Base-by-base conservation (phyloP, 2,329 filamentous ascomycete genomes). In the Claviceps monticola region DNA sequence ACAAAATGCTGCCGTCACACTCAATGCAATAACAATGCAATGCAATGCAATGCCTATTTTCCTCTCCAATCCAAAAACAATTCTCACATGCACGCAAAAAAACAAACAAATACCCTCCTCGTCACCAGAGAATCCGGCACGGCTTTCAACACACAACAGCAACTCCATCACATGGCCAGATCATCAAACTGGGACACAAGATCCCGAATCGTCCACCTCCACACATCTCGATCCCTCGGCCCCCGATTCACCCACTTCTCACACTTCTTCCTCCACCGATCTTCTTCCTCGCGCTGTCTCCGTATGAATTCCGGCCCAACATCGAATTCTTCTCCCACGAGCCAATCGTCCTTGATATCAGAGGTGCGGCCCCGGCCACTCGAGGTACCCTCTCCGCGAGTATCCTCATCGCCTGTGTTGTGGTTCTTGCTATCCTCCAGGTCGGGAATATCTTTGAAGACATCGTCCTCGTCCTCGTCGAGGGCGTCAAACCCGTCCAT, bases 241-340 rank as follows among this genome's bases (percentile, higher is more conserved):
- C 77, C 74, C 56, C 75, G 70, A 49, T 77, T 77, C 56, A 91
- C 79, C 93, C 93, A 98, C 61, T 80, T 83, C 64, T 86, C 84
- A 58, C 91, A 91, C 69, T 90, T 91, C 65, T 83, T 83, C 58
- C 84, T 78, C 93, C 93, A 98, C 55, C 87, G 78, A 47, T 88
- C 84, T 69, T 98, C 93, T 68, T 98, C 93, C 61, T 91, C 88
- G 54, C 86, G 79, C 64, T 97, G 91, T 56, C 90, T 77, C 60
- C 84, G 78, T 56, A 97, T 83, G 63, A 97, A 98, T 66, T 94
- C 88, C 3, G 91, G 93, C 0, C 93, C 93, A 52, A 98, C 88
- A 64, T 98, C 93, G 61, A 98, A 98, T 65, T 98, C 93, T 68
- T 98, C 93, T 50, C 88, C 88, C 13, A 96, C 86, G 48, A 88